Evolutionary conservation across 495 filamentous ascomycete species (phyloP), one percentile per base, ranked within the genome.

Genomic region (Hypoxylon perforatum): DNA sequence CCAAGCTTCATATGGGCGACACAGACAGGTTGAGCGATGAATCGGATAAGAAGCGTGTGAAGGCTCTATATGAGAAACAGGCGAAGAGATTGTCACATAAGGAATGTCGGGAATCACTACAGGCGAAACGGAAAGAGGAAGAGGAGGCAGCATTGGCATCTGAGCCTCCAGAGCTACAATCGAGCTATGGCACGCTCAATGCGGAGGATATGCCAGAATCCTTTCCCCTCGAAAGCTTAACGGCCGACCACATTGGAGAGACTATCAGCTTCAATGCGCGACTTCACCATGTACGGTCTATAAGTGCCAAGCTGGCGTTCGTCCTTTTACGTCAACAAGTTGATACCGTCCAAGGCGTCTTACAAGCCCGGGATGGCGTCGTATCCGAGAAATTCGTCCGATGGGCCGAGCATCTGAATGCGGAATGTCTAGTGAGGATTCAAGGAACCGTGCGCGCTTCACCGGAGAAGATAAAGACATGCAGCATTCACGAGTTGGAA

Each of bases 261-360:
- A 83, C 87, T 33, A 84, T 97, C 56, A 86, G 85, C 21, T 93
- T 97, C 76, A 87, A 90, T 23, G 94, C 92, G 18, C 87, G 94
- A 46, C 81, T 97, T 17, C 92, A 97, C 75, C 94, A 93, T 77
- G 82, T 92, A 19, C 85, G 94, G 53, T 86, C 87, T 54, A 85
- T 97, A 82, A 94, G 92, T 76, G 87, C 92, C 47, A 94, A 94
- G 71, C 82, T 97, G 57, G 91, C 90, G 51, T 98, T 98, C 76
- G 81, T 98, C 69, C 85, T 96, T 74, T 85, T 98, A 53, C 85
- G 92, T 48, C 91, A 96, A 78, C 87, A 92, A 65, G 86, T 87
- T 36, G 82, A 87, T 68, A 96, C 92, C 42, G 85, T 97, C 14
- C 94, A 98, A 79, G 93, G 89, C 36, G 87, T 92, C 72, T 78